These are phyloP conservation scores for Flaveria linearis DNA, from an alignment of 129 eudicot genomes.

Conservation along the genomic window DNA sequence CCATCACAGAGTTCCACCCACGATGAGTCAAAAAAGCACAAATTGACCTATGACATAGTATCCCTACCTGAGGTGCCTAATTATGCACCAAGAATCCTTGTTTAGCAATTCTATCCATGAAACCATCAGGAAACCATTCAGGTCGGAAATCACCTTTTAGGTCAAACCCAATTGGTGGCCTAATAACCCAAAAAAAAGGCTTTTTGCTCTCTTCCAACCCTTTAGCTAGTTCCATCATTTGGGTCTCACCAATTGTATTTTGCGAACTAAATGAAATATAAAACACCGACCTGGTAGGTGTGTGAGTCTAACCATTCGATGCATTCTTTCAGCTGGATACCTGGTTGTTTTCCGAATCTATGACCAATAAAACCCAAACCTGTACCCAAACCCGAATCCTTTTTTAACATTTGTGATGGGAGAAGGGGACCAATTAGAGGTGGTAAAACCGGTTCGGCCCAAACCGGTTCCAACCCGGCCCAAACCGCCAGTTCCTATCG, in stretches of 20 bases:
- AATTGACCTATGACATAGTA: constrained; percentile 60
- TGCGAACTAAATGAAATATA: constrained; percentile 80
- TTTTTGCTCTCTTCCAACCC: constrained; percentile 61
- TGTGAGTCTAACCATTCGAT: too few species aligned
- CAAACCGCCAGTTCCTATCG: too few species aligned
- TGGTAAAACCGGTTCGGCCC: too few species aligned
- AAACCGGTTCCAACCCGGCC: too few species aligned
- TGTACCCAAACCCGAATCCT: too few species aligned
- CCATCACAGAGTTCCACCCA: constrained; percentile 85
- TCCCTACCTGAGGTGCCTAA: constrained; percentile 86
- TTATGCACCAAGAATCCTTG: constrained; percentile 57
- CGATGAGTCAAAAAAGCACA: constrained; percentile 77
- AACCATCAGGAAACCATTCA: constrained; percentile 78
- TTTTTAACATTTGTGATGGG: too few species aligned
- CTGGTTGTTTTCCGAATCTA: too few species aligned
- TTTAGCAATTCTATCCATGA: constrained; percentile 41
- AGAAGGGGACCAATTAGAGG: too few species aligned
- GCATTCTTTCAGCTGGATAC: too few species aligned
- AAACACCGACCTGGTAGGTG: constrained; percentile 38
- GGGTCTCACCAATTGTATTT: constrained; percentile 48
- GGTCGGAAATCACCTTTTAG: constrained; percentile 48
- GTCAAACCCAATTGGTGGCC: constrained; percentile 77
- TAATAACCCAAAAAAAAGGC: constrained; percentile 71
- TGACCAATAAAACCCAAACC: too few species aligned
- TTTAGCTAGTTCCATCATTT: constrained; percentile 74